phyloP scores from a whole-genome alignment of 2,329 filamentous ascomycete genomes.

The Dactylonectria macrodidyma region DNA sequence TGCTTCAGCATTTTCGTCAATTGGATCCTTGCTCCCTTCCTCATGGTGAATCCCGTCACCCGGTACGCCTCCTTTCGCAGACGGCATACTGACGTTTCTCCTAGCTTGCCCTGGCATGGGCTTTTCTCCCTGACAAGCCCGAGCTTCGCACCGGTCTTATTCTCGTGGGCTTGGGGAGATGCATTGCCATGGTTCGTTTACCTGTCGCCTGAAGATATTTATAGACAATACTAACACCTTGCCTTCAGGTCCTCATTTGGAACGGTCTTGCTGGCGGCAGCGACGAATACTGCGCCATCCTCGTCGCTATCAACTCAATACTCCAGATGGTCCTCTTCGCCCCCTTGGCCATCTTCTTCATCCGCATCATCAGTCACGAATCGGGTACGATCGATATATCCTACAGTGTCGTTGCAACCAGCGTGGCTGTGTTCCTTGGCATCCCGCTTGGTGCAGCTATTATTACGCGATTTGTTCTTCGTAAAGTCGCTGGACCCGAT shows the following conservation, averaged over 20 bases:
- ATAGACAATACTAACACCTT: not conserved
- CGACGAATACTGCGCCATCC: conserved; percentile 84
- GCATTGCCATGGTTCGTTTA: conserved; percentile 83
- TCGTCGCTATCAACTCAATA: conserved; percentile 83
- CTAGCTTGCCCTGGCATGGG: conserved; percentile 77
- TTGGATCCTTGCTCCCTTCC: conserved; percentile 85
- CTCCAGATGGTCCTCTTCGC: conserved; percentile 83
- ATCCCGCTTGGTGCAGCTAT: conserved; percentile 87
- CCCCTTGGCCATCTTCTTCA: conserved; percentile 78
- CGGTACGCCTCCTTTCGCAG: not conserved
- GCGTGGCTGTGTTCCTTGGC: conserved; percentile 87
- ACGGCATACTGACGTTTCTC: too few relatives aligned
- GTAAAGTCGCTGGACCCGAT: conserved; percentile 64
- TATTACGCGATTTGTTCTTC: conserved; percentile 77
- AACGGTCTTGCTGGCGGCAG: conserved; percentile 80
- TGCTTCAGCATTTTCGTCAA: conserved; percentile 83
- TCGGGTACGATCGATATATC: conserved; percentile 55
- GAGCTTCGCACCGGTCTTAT: conserved; percentile 78
- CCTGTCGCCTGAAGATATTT: conserved; percentile 50
- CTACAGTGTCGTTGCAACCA: conserved; percentile 81
- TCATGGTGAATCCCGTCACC: conserved; percentile 74
- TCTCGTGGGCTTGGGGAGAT: conserved; percentile 86
- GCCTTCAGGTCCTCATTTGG: conserved; percentile 74
- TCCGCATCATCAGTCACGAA: conserved; percentile 77
- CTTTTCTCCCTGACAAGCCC: conserved; percentile 72